Conservation (phyloP, 306 rosid species). For the Rosa chinensis region DNA sequence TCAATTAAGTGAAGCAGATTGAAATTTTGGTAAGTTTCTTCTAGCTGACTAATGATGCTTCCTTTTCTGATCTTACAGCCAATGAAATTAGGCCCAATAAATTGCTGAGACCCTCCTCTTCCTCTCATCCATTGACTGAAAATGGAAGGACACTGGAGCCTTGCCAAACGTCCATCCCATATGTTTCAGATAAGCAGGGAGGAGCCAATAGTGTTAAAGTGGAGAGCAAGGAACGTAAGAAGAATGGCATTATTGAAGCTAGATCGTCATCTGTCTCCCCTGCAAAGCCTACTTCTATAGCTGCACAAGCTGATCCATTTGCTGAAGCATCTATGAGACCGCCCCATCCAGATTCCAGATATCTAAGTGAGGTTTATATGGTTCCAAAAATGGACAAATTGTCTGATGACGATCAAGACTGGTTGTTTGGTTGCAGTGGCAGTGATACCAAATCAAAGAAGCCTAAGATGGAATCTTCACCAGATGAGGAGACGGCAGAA, state of each 20-base stretch:
- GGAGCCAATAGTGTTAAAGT: constrained; percentile 39
- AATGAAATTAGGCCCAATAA: constrained; percentile 68
- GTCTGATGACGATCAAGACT: constrained; percentile 63
- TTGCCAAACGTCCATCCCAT: constrained; percentile 45
- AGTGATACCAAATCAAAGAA: constrained; percentile 38
- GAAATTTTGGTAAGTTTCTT: constrained; percentile 23
- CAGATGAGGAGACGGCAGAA: constrained; percentile 41
- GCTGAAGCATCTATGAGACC: constrained; percentile 45
- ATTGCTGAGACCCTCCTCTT: constrained; percentile 46
- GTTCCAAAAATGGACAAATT: constrained; percentile 64
- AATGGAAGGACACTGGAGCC: constrained; percentile 73
- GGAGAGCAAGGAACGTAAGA: constrained; percentile 51
- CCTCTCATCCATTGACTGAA: constrained; percentile 49
- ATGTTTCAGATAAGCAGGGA: constrained; percentile 46
- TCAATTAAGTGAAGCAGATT: constrained; percentile 27
- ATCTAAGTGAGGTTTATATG: constrained; percentile 54
- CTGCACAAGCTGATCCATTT: constrained; percentile 35
- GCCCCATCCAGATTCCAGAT: constrained; percentile 78
- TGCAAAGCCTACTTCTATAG: constrained; percentile 34
- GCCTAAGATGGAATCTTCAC: constrained; percentile 37
- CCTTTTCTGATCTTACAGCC: constrained; percentile 59
- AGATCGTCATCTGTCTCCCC: constrained; percentile 38
- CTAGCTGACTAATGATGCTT: constrained; percentile 39
- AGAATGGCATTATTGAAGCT: constrained; percentile 62
- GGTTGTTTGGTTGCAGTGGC: constrained; percentile 61